Percentiles rank a stretch among this genome's conserved stretches.
Evolutionary conservation across 2,329 filamentous ascomycete genomes (phyloP).

Genomic region (Fusarium nygamai): DNA sequence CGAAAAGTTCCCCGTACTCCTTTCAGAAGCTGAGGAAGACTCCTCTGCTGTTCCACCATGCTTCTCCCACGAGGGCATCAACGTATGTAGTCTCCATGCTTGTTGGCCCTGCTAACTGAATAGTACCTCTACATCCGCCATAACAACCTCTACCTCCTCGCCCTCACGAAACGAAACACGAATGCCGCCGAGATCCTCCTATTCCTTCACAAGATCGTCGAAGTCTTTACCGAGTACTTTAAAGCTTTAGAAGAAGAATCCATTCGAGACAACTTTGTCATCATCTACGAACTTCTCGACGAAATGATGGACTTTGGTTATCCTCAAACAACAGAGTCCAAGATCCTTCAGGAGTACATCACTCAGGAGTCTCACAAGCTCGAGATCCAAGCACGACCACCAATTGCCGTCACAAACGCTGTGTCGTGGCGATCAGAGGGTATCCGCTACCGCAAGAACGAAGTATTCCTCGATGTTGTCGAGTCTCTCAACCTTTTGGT

Average conservation of each 20-base stretch:
- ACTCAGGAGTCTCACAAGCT: slow-evolving; percentile 99
- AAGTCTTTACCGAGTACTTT: slow-evolving; percentile 99
- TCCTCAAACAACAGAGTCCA: slow-evolving; percentile 96
- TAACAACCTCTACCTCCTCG: slow-evolving; percentile 98
- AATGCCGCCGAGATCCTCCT: slow-evolving; percentile 98
- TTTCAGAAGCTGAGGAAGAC: slow-evolving; percentile 99
- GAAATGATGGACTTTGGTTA: slow-evolving; percentile 99
- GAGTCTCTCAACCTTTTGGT: slow-evolving; percentile 97
- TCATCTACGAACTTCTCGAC: slow-evolving; percentile 98
- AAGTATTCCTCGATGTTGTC: slow-evolving; percentile 97
- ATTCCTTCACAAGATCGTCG: slow-evolving; percentile 97
- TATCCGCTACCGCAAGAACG: slow-evolving; percentile 98
- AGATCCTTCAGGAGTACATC: slow-evolving; percentile 99
- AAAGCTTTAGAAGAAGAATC: slow-evolving; percentile 98
- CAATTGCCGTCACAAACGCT: slow-evolving; percentile 97
- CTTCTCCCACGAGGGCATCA: slow-evolving; percentile 98
- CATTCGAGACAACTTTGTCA: slow-evolving; percentile 98
- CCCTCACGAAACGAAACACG: slow-evolving; percentile 97
- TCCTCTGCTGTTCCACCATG: slow-evolving; percentile 96
- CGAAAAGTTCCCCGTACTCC: slow-evolving; percentile 94
- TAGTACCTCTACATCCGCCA: slow-evolving; percentile 99
- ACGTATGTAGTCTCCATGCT: slow-evolving; percentile 67
- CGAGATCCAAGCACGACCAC: slow-evolving; percentile 93
- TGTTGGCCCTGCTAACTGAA: slow-evolving; percentile 17
- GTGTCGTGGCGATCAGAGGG: slow-evolving; percentile 98